Evolutionary conservation across 495 filamentous ascomycete species (phyloP).

Genomic region (Staphylotrichum tortipilum): DNA sequence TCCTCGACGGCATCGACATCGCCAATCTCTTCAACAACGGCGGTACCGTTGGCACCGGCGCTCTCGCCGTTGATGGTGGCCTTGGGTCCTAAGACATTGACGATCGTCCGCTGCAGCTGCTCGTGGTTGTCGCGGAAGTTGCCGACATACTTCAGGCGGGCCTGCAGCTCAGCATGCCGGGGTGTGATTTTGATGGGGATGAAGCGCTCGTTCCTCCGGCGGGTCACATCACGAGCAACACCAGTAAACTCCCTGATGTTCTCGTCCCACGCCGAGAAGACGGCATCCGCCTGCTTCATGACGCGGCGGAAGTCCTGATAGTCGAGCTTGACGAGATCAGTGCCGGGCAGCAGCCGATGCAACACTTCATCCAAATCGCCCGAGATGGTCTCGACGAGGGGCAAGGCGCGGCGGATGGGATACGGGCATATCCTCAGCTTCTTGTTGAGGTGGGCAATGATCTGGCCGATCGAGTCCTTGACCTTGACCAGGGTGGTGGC

Average conservation of each 20-base stretch:
- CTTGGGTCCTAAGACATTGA: slow-evolving; percentile 82
- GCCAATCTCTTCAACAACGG: slow-evolving; percentile 84
- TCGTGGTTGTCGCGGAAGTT: slow-evolving; percentile 95
- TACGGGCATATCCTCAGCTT: slow-evolving; percentile 93
- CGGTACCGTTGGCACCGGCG: slow-evolving; percentile 49
- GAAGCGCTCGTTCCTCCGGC: slow-evolving; percentile 88
- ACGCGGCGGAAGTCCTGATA: slow-evolving; percentile 80
- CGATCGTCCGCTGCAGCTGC: slow-evolving; percentile 89
- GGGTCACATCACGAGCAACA: slow-evolving; percentile 85
- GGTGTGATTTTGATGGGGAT: slow-evolving; percentile 93
- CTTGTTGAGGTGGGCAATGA: slow-evolving; percentile 92
- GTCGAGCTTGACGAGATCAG: slow-evolving; percentile 80
- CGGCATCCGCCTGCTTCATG: slow-evolving; percentile 71
- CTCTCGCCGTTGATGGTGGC: slow-evolving; percentile 45
- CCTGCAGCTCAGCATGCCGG: slow-evolving; percentile 76
- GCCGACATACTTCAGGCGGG: slow-evolving; percentile 82
- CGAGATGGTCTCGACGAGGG: slow-evolving; percentile 97
- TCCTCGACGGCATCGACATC: slow-evolving; percentile 98
- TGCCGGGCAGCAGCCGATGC: slow-evolving; percentile 75
- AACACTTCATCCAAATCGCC: slow-evolving; percentile 80
- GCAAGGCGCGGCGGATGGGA: slow-evolving; percentile 81
- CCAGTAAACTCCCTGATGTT: slow-evolving; percentile 96
- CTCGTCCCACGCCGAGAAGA: slow-evolving; percentile 91
- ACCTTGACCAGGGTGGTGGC: slow-evolving; percentile 84
- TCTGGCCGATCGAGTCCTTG: slow-evolving; percentile 76